Conservation (phyloP, 108 stramenopile species). For the Nitzschia sp. region DNA sequence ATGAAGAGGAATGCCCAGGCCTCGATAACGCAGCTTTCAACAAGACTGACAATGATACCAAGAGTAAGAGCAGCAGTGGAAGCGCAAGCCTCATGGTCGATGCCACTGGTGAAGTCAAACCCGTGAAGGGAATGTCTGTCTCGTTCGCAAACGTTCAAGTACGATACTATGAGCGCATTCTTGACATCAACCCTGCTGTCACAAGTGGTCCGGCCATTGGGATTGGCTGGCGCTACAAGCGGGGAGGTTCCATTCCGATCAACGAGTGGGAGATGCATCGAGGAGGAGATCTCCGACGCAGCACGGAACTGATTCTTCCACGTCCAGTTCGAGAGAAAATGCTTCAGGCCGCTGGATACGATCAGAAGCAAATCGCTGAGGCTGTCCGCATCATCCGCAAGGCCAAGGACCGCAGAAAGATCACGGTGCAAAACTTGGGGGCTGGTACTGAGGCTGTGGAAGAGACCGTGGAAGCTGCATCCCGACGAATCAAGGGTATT, state of each 20-base stretch:
- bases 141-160: constrained; percentile 41
- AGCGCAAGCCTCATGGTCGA: not conserved
- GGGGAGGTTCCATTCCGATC: not conserved
- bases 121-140: constrained; percentile 6
- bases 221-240: constrained; percentile 27
- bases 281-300: not conserved
- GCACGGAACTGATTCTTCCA: constrained; percentile 14
- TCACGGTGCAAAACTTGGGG: constrained; percentile 18
- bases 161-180: constrained; percentile 47
- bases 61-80: constrained; percentile 1
- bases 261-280: constrained; percentile 22
- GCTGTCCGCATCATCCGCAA: constrained; percentile 18
- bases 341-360: constrained; percentile 22
- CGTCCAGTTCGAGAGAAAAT: constrained; percentile 19
- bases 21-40: not conserved
- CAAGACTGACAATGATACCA: not conserved
- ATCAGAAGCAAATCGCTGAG: constrained; percentile 28
- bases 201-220: constrained; percentile 20
- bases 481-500: constrained; percentile 74
- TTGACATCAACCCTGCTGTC: constrained; percentile 56
- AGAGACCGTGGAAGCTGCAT: constrained; percentile 38
- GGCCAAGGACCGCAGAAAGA: constrained; percentile 18
- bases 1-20: constrained; percentile 3
- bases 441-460: constrained; percentile 2
- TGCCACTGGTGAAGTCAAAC: not conserved